Base-by-base conservation (phyloP, 2,329 filamentous ascomycete species). In the Stagonosporopsis chrysanthemi region DNA sequence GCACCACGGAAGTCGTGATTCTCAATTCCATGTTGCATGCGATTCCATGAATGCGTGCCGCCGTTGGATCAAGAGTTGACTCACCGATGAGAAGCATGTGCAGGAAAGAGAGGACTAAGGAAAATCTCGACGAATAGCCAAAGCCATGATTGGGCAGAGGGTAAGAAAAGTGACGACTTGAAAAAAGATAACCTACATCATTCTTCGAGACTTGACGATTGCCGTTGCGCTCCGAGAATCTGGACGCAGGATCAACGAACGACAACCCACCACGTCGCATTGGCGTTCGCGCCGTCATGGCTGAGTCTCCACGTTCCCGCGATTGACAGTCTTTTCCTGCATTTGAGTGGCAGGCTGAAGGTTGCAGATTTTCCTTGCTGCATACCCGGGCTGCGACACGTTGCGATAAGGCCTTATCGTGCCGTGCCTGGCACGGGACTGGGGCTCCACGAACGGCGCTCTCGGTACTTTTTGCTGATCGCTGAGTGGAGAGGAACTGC, bases 321-420 rank as follows among this genome's bases (percentile, higher is more conserved):
- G 44, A 17, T 28, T 36, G 40, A 33, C 40, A 49, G 41, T 31
- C 29, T 22, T 23, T 38, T 56, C 46, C 40, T 58, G 49, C 42
- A 28, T 47, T 36, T 56, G 54, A 63, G 41, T 64, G 63, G 66
- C 44, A 56, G 63, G 47, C 29, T 36, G 45, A 33, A 36, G 28
- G 33, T 52, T 42, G 50, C 23, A 63, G 60, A 56, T 64, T 66
- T 65, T 65, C 57, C 56, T 49, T 53, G 50, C 33, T 64, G 66
- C 65, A 65, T 60, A 56, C 55, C 55, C 51, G 56, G 48, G 52
- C 46, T 46, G 38, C 41, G 48, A 60, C 61, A 69, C 61, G 61
- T 61, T 65, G 58, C 62, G 62, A 68, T 67, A 68, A 61, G 56
- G 24, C 36, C 59, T 64, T 69, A 65, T 64, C 66, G 56, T 61